A percentile compares a stretch with the other conserved stretches of the same genome.
Evolutionary conservation across 169 alveolate genomes (phyloP).

Genomic region (Eimeria mitis): DNA sequence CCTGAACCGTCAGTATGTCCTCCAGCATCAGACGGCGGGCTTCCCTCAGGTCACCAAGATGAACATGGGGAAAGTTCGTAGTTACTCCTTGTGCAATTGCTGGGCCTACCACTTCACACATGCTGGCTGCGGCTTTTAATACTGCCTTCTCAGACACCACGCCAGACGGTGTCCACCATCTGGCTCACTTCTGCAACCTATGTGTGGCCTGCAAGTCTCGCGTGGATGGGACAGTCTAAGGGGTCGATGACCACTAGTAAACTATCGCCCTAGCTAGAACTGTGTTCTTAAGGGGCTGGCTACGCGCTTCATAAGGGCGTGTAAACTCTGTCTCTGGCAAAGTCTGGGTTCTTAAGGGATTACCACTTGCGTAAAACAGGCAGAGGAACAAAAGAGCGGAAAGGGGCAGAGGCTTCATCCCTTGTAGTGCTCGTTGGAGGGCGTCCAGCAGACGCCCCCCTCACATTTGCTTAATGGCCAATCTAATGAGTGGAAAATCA

Average conservation of each 20-base stretch:
- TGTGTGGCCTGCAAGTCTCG: neutral
- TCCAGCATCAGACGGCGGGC: conserved; percentile 58
- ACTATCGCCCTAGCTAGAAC: no score
- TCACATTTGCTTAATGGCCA: neutral
- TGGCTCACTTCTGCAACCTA: neutral
- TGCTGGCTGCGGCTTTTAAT: neutral
- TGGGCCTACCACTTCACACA: conserved; percentile 42
- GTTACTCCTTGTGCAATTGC: neutral
- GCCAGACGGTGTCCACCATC: neutral
- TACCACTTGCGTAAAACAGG: conserved; percentile 56
- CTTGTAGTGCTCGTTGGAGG: conserved; percentile 6
- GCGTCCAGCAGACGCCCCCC: neutral
- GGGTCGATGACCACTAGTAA: no score
- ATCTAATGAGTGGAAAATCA: neutral
- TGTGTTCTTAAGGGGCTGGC: no score
- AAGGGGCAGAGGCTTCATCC: conserved; percentile 11
- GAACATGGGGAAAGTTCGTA: conserved; percentile 15
- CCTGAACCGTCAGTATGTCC: conserved; percentile 70
- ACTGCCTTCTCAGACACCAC: neutral
- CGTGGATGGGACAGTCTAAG: neutral
- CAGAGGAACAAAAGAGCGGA: neutral
- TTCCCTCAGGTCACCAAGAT: conserved; percentile 46
- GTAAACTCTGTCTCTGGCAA: neutral
- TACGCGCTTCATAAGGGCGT: neutral
- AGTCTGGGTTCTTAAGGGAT: neutral